A percentile compares a stretch with the other conserved stretches of the same genome.
Conservation (phyloP, 441 rosid species). For the Bocquillonia castaneifolia region DNA sequence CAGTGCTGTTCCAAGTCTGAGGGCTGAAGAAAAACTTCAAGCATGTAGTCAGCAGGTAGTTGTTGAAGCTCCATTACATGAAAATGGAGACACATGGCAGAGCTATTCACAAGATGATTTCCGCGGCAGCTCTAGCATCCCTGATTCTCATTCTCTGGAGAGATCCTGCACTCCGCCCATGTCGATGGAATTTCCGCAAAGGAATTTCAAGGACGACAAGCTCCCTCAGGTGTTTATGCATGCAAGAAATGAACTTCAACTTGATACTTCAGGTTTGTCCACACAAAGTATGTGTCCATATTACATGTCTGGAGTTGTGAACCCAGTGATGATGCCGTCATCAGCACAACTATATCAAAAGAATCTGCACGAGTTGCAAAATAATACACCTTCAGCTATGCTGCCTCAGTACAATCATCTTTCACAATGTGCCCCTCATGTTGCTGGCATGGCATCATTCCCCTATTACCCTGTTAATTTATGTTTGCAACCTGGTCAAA, state of each 20-base stretch:
- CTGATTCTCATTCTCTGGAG: slow-evolving; percentile 46
- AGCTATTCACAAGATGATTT: slow-evolving; percentile 61
- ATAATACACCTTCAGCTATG: slow-evolving; percentile 40
- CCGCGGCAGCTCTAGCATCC: slow-evolving; percentile 48
- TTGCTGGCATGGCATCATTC: slow-evolving; percentile 56
- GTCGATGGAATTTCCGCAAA: slow-evolving; percentile 42
- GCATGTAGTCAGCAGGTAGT: slow-evolving; percentile 34
- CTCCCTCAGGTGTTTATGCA: slow-evolving; percentile 32
- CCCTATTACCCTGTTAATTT: slow-evolving; percentile 63
- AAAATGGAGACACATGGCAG: slow-evolving; percentile 56
- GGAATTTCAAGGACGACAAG: slow-evolving; percentile 47
- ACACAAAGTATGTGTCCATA: slow-evolving; percentile 52
- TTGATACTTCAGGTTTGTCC: slow-evolving; percentile 43
- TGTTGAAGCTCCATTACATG: slow-evolving; percentile 36
- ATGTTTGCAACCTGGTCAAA: slow-evolving; percentile 64
- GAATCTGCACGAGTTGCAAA: slow-evolving; percentile 47
- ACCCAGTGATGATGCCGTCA: slow-evolving; percentile 69
- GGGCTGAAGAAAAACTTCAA: slow-evolving; percentile 39
- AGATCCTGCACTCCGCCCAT: slow-evolving; percentile 59
- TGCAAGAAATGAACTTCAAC: slow-evolving; percentile 40
- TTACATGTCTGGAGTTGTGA: slow-evolving; percentile 66
- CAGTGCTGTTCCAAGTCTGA: slow-evolving; percentile 31
- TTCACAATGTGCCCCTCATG: slow-evolving; percentile 52
- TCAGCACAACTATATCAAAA: slow-evolving; percentile 52
- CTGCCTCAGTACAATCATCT: slow-evolving; percentile 64